phyloP scores from a whole-genome alignment of 2,329 filamentous ascomycete species.

The Fusarium torreyae region DNA sequence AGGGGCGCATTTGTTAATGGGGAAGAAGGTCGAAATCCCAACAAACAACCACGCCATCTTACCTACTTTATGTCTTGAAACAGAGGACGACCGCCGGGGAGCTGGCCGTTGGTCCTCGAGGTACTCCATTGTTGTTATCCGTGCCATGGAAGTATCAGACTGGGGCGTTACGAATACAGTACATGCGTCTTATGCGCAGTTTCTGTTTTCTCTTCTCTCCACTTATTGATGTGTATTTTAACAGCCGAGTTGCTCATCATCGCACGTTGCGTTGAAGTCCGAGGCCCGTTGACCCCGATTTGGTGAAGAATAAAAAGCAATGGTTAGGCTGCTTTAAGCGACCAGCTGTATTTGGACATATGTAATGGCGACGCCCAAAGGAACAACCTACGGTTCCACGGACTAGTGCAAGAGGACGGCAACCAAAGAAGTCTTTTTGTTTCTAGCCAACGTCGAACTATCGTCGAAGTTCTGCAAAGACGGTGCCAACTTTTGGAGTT shows the following conservation, averaged over 20 bases:
- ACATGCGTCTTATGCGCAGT: conserved; percentile 27
- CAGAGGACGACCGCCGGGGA: conserved; percentile 11
- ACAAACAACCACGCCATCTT: conserved; percentile 9
- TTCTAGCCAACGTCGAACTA: conserved; percentile 12
- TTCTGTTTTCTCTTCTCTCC: conserved; percentile 46
- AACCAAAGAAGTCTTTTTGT: conserved; percentile 9
- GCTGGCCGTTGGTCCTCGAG: conserved; percentile 16
- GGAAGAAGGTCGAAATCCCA: conserved; percentile 18
- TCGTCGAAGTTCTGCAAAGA: conserved; percentile 16
- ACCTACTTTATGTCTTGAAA: conserved; percentile 21
- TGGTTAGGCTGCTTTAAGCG: conserved; percentile 10
- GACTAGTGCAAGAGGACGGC: conserved; percentile 27
- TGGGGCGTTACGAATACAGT: conserved; percentile 39
- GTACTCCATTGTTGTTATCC: conserved; percentile 17
- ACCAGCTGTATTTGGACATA: conserved; percentile 19
- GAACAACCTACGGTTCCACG: conserved; percentile 7
- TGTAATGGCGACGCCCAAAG: conserved; percentile 6
- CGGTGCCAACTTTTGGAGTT: conserved; percentile 10
- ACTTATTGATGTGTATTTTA: conserved; percentile 27
- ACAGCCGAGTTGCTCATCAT: conserved; percentile 14
- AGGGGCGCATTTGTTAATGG: conserved; percentile 29
- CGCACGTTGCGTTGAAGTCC: conserved; percentile 17
- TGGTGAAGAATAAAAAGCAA: conserved; percentile 38
- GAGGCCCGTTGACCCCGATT: conserved; percentile 25
- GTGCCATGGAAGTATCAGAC: conserved; percentile 24